A percentile compares a stretch with the other conserved stretches of the same genome.
Conservation (phyloP, 2,329 filamentous ascomycete species). For the Stachybotrys elegans region DNA sequence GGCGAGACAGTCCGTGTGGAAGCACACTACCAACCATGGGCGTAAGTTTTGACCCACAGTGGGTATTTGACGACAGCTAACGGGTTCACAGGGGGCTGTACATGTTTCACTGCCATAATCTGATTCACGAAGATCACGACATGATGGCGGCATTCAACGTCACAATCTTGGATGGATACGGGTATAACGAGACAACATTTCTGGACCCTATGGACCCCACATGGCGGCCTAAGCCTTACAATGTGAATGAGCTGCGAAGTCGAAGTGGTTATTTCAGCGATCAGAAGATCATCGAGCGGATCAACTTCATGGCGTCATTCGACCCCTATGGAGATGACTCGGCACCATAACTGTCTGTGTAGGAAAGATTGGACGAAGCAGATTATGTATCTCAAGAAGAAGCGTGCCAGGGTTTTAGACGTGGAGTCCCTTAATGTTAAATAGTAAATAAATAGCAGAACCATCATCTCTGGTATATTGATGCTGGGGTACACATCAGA, state of each 20-base stretch:
- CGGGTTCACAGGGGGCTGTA: constrained; percentile 13
- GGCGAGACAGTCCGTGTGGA: neutral
- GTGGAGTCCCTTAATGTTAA: too few relatives aligned
- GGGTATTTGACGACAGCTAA: neutral
- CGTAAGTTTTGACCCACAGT: neutral
- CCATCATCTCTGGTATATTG: too few relatives aligned
- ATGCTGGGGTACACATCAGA: too few relatives aligned
- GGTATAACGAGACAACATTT: neutral
- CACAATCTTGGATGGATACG: neutral
- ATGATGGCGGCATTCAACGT: neutral
- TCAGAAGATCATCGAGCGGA: neutral
- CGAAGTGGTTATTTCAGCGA: neutral
- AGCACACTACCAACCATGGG: neutral
- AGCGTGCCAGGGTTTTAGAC: too few relatives aligned
- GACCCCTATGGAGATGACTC: too few relatives aligned
- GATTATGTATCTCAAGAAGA: too few relatives aligned
- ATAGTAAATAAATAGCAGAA: too few relatives aligned
- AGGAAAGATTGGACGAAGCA: too few relatives aligned
- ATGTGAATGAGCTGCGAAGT: neutral
- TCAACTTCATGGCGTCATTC: neutral
- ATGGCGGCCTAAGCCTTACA: constrained; percentile 1
- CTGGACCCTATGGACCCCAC: neutral
- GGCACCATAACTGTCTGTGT: too few relatives aligned
- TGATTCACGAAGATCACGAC: neutral
- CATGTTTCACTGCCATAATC: neutral